phyloP scores from a whole-genome alignment of 345 rosid species.

The Melaleuca quinquenervia region DNA sequence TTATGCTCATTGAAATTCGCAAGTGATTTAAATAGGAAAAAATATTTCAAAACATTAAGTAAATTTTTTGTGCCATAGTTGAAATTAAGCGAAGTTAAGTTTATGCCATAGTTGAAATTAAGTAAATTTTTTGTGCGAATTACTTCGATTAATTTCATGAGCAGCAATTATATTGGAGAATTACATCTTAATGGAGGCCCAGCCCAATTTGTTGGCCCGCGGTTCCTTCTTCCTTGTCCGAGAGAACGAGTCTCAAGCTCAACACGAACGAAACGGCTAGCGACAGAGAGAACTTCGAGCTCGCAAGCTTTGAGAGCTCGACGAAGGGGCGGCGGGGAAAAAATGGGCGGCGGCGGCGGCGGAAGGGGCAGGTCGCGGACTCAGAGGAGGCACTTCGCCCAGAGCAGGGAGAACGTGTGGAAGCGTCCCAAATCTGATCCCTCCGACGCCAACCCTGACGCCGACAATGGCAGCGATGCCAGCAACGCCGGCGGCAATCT shows the following conservation, averaged over 20 bases:
- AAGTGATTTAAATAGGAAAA: no score
- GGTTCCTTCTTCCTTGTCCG: not conserved
- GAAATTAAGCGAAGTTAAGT: not conserved
- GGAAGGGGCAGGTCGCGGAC: constrained; percentile 53
- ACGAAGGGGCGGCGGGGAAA: not conserved
- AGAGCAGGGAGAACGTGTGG: constrained; percentile 66
- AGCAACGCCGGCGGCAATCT: not conserved
- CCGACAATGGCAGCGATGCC: not conserved
- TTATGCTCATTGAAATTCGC: no score
- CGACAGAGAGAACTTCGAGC: not conserved
- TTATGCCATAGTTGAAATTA: not conserved
- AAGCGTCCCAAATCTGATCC: constrained; percentile 48
- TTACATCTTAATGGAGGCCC: not conserved
- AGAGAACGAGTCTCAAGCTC: not conserved
- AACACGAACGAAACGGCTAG: not conserved
- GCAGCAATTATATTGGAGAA: not conserved
- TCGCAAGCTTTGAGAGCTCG: not conserved
- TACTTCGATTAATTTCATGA: not conserved
- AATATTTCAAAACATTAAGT: no score
- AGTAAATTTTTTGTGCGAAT: not conserved
- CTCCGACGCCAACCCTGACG: constrained; percentile 11
- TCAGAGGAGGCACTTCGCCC: constrained; percentile 45
- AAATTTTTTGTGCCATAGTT: not conserved
- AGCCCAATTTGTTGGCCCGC: not conserved
- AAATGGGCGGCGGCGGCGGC: constrained; percentile 46